Conservation (phyloP, 495 filamentous ascomycete genomes). For the Tuber brumale region DNA sequence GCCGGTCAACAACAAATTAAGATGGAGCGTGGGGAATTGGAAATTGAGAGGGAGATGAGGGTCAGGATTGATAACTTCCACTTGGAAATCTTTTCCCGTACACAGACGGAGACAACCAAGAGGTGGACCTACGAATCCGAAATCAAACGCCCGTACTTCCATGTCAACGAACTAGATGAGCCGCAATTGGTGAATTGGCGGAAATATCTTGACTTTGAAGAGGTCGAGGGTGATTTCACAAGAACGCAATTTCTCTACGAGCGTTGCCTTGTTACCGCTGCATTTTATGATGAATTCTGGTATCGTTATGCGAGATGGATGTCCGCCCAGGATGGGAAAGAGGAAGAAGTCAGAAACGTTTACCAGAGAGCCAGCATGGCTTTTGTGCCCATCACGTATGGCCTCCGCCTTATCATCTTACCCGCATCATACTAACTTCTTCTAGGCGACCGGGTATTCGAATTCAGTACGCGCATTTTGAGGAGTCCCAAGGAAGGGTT, state of each 20-base stretch:
- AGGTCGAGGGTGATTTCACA: slow-evolving; percentile 68
- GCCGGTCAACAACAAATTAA: slow-evolving; percentile 50
- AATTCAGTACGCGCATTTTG: slow-evolving; percentile 88
- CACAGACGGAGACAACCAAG: slow-evolving; percentile 83
- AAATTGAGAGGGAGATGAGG: slow-evolving; percentile 77
- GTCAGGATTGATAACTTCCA: slow-evolving; percentile 71
- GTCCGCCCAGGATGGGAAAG: slow-evolving; percentile 68
- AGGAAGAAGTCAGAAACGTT: slow-evolving; percentile 87
- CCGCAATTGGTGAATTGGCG: slow-evolving; percentile 85
- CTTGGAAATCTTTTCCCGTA: slow-evolving; percentile 71
- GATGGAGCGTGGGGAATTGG: slow-evolving; percentile 55
- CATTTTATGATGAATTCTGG: slow-evolving; percentile 97
- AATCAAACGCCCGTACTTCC: slow-evolving; percentile 95
- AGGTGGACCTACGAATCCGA: slow-evolving; percentile 92
- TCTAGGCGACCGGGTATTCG: slow-evolving; percentile 62
- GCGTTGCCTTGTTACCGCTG: slow-evolving; percentile 83
- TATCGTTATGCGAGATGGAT: slow-evolving; percentile 97
- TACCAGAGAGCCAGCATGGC: slow-evolving; percentile 80
- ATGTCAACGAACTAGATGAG: slow-evolving; percentile 86
- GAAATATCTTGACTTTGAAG: slow-evolving; percentile 96
- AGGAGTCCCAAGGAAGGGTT: slow-evolving; percentile 70
- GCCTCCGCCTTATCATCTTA: slow-evolving; percentile 6
- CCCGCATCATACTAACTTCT: slow-evolving; percentile 7
- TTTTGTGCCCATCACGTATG: slow-evolving; percentile 68
- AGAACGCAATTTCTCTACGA: slow-evolving; percentile 84